These are phyloP conservation scores for Asterochloris erici DNA, from an alignment of 139 green algal species.

Conservation along the genomic window DNA sequence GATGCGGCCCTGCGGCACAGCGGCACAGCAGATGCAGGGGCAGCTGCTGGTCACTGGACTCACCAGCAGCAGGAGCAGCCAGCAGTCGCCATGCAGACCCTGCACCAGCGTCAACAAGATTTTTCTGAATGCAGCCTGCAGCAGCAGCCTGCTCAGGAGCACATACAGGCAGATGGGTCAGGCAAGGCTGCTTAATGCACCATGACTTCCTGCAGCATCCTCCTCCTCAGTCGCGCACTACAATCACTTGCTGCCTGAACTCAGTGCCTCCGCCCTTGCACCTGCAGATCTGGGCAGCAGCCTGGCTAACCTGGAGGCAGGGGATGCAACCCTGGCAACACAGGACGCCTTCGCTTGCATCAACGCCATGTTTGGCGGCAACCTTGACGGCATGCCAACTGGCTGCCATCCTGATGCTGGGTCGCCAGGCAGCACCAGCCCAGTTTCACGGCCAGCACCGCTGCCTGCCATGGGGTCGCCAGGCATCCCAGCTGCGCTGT, in stretches of 20 bases:
- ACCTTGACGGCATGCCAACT: not conserved
- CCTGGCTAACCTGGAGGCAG: conserved; percentile 20
- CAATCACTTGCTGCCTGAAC: not conserved
- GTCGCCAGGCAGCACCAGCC: not conserved
- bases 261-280: not conserved
- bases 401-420: too few relatives aligned
- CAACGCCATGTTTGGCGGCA: conserved; percentile 59
- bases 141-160: too few relatives aligned
- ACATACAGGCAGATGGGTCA: too few relatives aligned
- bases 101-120: too few relatives aligned
- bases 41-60: too few relatives aligned
- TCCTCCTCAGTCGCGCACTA: not conserved
- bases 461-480: not conserved
- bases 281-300: conserved; percentile 25
- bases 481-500: not conserved
- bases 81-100: too few relatives aligned
- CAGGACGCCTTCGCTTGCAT: conserved; percentile 51
- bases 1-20: too few relatives aligned
- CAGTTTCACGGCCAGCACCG: not conserved
- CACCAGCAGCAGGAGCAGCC: too few relatives aligned
- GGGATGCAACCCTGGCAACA: conserved; percentile 56
- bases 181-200: too few relatives aligned
- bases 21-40: too few relatives aligned
- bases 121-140: too few relatives aligned
- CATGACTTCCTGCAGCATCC: too few relatives aligned